Evolutionary conservation across 208 protist genomes (phyloP).

Genomic region (Leishmania lainsoni): DNA sequence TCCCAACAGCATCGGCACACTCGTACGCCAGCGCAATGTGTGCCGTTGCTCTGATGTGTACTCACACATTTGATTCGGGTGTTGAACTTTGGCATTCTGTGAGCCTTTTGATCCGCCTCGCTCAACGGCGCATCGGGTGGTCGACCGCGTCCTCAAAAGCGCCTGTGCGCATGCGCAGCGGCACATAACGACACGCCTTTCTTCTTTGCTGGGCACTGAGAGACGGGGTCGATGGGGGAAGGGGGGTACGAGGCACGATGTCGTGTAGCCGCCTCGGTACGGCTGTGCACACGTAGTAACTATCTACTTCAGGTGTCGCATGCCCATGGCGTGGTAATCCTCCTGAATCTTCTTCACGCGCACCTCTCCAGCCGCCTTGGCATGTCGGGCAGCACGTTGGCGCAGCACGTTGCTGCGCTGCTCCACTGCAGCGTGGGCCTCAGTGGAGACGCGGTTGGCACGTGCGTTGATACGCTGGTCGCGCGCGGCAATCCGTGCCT

Average conservation of each 20-base stretch:
- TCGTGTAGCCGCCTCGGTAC: background rate
- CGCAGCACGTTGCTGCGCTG: slow-evolving; percentile 13
- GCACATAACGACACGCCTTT: too few relatives aligned
- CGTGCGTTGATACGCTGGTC: slow-evolving; percentile 33
- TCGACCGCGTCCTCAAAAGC: background rate
- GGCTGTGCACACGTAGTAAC: background rate
- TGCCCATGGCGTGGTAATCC: slow-evolving; percentile 28
- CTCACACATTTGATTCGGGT: background rate
- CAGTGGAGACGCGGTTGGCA: slow-evolving; percentile 19
- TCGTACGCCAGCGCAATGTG: background rate
- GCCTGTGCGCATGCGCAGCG: background rate
- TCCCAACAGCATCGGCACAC: background rate
- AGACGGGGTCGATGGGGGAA: background rate
- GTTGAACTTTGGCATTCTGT: background rate
- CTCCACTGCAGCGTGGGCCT: slow-evolving; percentile 13
- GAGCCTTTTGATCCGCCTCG: background rate
- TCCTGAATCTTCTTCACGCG: slow-evolving; percentile 22
- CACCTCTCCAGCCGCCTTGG: slow-evolving; percentile 19
- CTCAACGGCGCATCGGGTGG: background rate
- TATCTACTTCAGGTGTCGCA: slow-evolving; percentile 2
- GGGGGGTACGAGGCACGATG: background rate
- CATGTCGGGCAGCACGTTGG: slow-evolving; percentile 21
- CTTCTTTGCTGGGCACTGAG: too few relatives aligned
- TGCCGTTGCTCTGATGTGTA: background rate
- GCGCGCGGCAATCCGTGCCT: slow-evolving; percentile 19